Evolutionary conservation across 1,284 basidiomycete genomes (phyloP).

Genomic region (Moesziomyces antarcticus): DNA sequence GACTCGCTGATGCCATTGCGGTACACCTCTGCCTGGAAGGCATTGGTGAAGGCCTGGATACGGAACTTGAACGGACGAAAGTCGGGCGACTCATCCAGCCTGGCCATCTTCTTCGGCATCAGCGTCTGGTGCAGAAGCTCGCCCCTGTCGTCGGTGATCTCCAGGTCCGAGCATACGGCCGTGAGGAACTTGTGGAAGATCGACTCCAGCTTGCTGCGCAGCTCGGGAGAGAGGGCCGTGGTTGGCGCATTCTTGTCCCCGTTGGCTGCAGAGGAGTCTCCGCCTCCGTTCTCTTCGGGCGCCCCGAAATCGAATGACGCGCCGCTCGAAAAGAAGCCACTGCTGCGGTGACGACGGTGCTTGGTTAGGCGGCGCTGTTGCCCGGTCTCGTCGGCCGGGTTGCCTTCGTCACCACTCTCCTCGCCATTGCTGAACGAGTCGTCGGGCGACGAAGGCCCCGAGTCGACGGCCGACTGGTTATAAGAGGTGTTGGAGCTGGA

Average conservation of each 20-base stretch:
- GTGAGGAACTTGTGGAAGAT: constrained; percentile 92
- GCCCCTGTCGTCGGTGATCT: constrained; percentile 90
- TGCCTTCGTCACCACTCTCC: constrained; percentile 41
- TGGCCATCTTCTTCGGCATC: constrained; percentile 77
- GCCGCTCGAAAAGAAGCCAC: constrained; percentile 51
- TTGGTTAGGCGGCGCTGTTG: constrained; percentile 30
- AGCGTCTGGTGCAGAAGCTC: constrained; percentile 97
- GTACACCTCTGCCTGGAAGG: constrained; percentile 88
- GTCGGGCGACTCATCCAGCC: constrained; percentile 80
- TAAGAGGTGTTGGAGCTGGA: constrained; percentile 28
- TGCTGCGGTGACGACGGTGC: constrained; percentile 49
- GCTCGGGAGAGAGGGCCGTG: constrained; percentile 71
- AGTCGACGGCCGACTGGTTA: constrained; percentile 41
- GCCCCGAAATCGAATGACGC: constrained; percentile 42
- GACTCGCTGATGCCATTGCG: constrained; percentile 71
- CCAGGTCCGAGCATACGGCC: constrained; percentile 88
- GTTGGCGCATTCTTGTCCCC: constrained; percentile 29
- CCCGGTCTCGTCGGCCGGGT: constrained; percentile 10
- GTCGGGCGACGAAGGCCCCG: constrained; percentile 45
- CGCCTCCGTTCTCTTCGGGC: constrained; percentile 23
- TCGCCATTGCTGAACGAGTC: constrained; percentile 50
- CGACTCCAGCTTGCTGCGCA: constrained; percentile 82
- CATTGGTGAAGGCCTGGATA: constrained; percentile 97
- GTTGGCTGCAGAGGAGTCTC: constrained; percentile 17
- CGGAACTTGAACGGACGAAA: constrained; percentile 99